Conservation (phyloP, 208 protist genomes). For the Borovskyia barvae region DNA sequence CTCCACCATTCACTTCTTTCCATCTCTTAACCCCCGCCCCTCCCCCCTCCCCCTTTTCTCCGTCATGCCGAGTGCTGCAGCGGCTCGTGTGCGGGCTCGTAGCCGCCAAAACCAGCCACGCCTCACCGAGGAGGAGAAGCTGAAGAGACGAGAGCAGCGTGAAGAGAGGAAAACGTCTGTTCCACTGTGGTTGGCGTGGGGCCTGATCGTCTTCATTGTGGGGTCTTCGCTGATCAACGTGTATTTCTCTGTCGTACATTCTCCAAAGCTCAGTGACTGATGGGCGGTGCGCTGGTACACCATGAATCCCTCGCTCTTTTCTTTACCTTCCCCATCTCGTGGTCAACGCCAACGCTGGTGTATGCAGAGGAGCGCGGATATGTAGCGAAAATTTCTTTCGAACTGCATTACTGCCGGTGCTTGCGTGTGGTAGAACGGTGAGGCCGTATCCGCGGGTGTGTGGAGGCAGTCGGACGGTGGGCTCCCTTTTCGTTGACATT, state of each 20-base stretch:
- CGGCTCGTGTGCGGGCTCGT: conserved; percentile 57
- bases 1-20: background rate
- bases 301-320: too few species aligned
- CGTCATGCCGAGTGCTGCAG: conserved; percentile 46
- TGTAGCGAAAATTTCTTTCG: too few species aligned
- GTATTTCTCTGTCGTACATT: conserved; percentile 62
- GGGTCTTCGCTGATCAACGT: conserved; percentile 72
- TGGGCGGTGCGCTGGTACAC: too few species aligned
- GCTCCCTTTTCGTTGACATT: too few species aligned
- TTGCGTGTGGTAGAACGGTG: too few species aligned
- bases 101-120: conserved; percentile 42
- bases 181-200: conserved; percentile 47
- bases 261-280: conserved; percentile 63
- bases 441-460: too few species aligned
- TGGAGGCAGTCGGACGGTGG: too few species aligned
- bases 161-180: conserved; percentile 50
- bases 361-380: too few species aligned
- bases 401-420: too few species aligned
- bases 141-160: conserved; percentile 31
- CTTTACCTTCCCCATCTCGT: too few species aligned
- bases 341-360: too few species aligned
- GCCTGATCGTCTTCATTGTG: conserved; percentile 67
- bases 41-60: background rate
- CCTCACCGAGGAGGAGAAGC: conserved; percentile 63
- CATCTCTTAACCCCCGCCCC: background rate